These are phyloP conservation scores for Yamadazyma philogaea DNA, from an alignment of 805 yeast genomes.

Conservation along the genomic window DNA sequence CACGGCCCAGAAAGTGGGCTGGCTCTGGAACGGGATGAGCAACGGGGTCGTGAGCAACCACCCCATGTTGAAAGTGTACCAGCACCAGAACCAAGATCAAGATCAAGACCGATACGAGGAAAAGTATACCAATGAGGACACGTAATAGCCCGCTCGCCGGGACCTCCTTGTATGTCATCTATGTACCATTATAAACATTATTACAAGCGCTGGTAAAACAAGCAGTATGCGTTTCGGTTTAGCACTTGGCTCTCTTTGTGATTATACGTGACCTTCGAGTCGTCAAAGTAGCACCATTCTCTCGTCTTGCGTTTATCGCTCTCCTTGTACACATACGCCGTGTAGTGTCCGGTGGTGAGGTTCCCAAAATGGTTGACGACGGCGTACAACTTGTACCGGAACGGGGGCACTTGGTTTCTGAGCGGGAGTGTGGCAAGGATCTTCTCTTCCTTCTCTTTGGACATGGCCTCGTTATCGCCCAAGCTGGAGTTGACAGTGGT, in stretches of 20 bases:
- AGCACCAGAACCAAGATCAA: conserved; percentile 2
- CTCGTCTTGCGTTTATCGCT: conserved; percentile 38
- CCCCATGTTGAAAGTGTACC: conserved; percentile 44
- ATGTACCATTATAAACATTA: not conserved
- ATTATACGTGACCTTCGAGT: conserved; percentile 58
- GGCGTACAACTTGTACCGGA: conserved; percentile 69
- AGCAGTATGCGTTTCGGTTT: conserved; percentile 75
- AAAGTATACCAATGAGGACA: not conserved
- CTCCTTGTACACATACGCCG: conserved; percentile 69
- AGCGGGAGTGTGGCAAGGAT: conserved; percentile 50
- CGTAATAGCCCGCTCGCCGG: not conserved
- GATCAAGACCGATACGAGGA: not conserved
- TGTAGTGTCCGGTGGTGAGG: conserved; percentile 84
- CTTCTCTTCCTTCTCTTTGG: conserved; percentile 41
- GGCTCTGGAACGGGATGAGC: conserved; percentile 69
- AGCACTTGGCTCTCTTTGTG: conserved; percentile 53
- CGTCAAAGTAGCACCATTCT: conserved; percentile 85
- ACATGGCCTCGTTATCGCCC: conserved; percentile 18
- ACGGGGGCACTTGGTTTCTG: conserved; percentile 78
- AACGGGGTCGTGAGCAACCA: conserved; percentile 55
- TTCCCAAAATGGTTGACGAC: conserved; percentile 86
- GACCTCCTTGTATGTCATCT: not conserved
- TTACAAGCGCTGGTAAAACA: conserved; percentile 53
- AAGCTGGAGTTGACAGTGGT: conserved; percentile 20
- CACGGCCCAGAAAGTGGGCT: conserved; percentile 44